Conservation (phyloP, 371 early-diverging fungal species). For the Actinomucor elegans region DNA sequence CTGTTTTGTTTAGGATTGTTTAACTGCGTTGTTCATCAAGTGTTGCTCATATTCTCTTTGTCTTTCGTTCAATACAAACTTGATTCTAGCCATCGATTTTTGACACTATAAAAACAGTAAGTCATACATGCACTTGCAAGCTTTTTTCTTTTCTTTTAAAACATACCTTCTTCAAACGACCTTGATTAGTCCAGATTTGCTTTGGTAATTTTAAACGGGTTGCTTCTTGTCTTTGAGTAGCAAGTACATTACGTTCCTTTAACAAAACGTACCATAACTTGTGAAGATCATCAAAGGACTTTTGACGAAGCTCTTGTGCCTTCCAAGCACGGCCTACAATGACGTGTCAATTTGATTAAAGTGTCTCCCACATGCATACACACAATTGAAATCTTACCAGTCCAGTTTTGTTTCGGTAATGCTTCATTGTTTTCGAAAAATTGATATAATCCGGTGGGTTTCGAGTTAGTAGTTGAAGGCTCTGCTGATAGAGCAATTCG, state of each 20-base stretch:
- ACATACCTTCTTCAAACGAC: conserved; percentile 73
- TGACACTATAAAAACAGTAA: conserved; percentile 66
- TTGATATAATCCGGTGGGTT: conserved; percentile 73
- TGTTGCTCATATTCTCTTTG: conserved; percentile 63
- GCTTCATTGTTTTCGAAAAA: conserved; percentile 83
- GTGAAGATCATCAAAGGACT: conserved; percentile 96
- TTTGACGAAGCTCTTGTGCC: conserved; percentile 85
- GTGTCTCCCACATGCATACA: no score
- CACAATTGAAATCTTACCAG: no score
- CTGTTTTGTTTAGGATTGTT: background rate
- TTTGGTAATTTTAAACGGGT: conserved; percentile 63
- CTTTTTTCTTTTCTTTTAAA: no score
- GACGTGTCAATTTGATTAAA: background rate
- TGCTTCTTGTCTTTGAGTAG: conserved; percentile 86
- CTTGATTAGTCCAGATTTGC: conserved; percentile 70
- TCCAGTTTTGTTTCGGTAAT: conserved; percentile 64
- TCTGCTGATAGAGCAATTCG: conserved; percentile 17
- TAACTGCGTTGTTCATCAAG: background rate
- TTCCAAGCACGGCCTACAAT: conserved; percentile 87
- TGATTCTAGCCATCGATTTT: conserved; percentile 93
- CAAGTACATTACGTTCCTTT: conserved; percentile 92
- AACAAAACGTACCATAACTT: conserved; percentile 94
- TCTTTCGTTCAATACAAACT: conserved; percentile 90
- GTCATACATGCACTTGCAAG: no score
- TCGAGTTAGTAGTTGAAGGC: conserved; percentile 8